These are phyloP conservation scores for Carex parvula DNA, from an alignment of 176 grass and related monocot genomes.

Conservation along the genomic window DNA sequence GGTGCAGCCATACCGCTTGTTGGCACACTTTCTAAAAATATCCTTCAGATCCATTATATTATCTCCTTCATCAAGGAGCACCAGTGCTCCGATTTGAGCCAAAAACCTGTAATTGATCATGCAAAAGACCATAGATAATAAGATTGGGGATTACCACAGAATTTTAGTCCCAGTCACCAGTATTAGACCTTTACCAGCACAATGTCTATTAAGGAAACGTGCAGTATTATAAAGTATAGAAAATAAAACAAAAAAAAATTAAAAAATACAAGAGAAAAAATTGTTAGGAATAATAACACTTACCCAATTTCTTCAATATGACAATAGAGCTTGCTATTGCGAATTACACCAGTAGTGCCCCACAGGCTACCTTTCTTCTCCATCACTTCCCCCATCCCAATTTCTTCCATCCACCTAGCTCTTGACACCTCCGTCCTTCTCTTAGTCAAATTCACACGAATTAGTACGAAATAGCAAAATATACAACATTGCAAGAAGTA, in stretches of 20 bases:
- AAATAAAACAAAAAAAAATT: too few relatives aligned
- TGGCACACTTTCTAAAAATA: conserved; percentile 52
- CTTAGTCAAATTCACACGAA: background rate
- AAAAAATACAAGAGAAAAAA: background rate
- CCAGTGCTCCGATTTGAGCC: conserved; percentile 65
- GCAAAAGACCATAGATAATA: background rate
- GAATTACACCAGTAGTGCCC: conserved; percentile 53
- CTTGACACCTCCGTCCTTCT: conserved; percentile 54
- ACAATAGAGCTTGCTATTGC: conserved; percentile 57
- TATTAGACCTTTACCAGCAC: background rate
- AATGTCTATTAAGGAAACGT: conserved; percentile 1
- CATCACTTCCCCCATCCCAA: conserved; percentile 55
- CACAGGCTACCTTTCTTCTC: conserved; percentile 79
- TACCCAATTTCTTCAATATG: conserved; percentile 88
- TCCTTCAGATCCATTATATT: conserved; percentile 28
- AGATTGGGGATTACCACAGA: background rate
- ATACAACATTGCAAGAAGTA: background rate
- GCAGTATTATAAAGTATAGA: background rate
- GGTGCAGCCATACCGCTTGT: conserved; percentile 32
- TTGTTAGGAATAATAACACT: background rate
- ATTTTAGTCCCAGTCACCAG: background rate
- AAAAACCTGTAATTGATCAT: conserved; percentile 54
- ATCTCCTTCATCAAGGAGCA: conserved; percentile 43
- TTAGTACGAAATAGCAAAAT: background rate
- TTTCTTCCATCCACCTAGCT: conserved; percentile 62